Conservation (phyloP, 1,284 basidiomycete species). For the Laetiporus sulphureus region DNA sequence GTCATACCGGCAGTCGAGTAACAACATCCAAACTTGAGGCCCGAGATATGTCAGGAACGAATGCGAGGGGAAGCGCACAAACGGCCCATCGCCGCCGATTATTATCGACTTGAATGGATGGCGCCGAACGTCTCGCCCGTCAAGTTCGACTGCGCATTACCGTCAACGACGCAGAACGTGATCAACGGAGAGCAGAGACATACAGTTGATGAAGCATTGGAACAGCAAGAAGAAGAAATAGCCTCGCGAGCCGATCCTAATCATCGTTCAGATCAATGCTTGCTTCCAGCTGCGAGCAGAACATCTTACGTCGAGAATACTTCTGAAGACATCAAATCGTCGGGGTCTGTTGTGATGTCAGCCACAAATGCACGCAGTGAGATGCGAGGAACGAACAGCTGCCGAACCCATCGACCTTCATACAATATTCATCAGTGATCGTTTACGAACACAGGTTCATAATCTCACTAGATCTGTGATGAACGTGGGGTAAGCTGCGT, state of each 20-base stretch:
- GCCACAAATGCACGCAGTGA: constrained; percentile 1
- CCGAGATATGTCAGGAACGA: constrained; percentile 74
- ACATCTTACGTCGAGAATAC: constrained; percentile 71
- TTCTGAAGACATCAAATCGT: constrained; percentile 72
- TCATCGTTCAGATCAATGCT: not conserved
- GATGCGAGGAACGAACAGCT: constrained; percentile 51
- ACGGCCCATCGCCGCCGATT: constrained; percentile 72
- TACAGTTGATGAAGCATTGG: constrained; percentile 84
- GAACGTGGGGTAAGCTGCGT: not conserved
- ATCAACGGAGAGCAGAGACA: constrained; percentile 20
- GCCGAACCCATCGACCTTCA: constrained; percentile 89
- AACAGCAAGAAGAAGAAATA: constrained; percentile 93
- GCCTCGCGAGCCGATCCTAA: constrained; percentile 71
- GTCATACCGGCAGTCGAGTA: constrained; percentile 79
- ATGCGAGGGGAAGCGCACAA: constrained; percentile 74
- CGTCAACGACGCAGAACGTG: not conserved
- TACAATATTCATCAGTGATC: not conserved
- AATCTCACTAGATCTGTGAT: constrained; percentile 36
- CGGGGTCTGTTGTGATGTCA: constrained; percentile 51
- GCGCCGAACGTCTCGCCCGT: constrained; percentile 60
- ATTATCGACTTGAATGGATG: constrained; percentile 72
- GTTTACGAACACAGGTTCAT: not conserved
- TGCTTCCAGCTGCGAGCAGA: too few relatives aligned
- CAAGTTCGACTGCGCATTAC: constrained; percentile 49
- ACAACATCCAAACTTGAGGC: constrained; percentile 62